A percentile compares a stretch with the other conserved stretches of the same genome.
Conservation (phyloP, 805 yeast genomes). For the Wickerhamomyces xylosicus region DNA sequence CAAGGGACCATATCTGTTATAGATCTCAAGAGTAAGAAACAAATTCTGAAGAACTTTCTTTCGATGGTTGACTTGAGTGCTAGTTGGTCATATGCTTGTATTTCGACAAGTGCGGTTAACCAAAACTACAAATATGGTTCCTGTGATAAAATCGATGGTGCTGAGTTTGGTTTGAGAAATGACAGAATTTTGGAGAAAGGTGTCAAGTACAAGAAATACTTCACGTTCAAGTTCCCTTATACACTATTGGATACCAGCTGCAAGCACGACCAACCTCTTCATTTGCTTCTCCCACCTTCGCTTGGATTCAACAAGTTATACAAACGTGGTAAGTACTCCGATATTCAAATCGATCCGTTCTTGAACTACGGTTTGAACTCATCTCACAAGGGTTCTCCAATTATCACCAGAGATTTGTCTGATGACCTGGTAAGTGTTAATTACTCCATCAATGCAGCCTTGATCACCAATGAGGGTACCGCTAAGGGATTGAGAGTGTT, state of each 20-base stretch:
- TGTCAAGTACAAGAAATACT: constrained; percentile 43
- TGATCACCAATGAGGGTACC: constrained; percentile 35
- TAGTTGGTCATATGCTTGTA: constrained; percentile 38
- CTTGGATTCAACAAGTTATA: constrained; percentile 26
- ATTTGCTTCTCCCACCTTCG: constrained; percentile 30
- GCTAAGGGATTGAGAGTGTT: constrained; percentile 19
- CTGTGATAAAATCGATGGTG: constrained; percentile 33
- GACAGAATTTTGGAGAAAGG: constrained; percentile 38
- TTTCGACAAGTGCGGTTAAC: constrained; percentile 40
- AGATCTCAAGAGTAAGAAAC: constrained; percentile 22
- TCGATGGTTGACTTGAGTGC: constrained; percentile 56
- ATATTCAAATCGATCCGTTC: constrained; percentile 21
- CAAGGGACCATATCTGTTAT: constrained; percentile 30
- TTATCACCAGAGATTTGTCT: constrained; percentile 39
- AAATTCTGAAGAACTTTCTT: constrained; percentile 36
- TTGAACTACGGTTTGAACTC: constrained; percentile 37
- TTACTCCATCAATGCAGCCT: constrained; percentile 46
- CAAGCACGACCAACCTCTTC: constrained; percentile 30
- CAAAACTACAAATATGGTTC: constrained; percentile 31
- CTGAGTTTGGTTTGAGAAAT: constrained; percentile 37
- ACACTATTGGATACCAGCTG: constrained; percentile 43
- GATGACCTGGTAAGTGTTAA: constrained; percentile 36
- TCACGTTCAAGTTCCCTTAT: constrained; percentile 48
- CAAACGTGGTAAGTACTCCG: constrained; percentile 21
- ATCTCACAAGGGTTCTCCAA: constrained; percentile 41